Conservation (phyloP, 108 stramenopile genomes). For the Cylindrotheca closterium region DNA sequence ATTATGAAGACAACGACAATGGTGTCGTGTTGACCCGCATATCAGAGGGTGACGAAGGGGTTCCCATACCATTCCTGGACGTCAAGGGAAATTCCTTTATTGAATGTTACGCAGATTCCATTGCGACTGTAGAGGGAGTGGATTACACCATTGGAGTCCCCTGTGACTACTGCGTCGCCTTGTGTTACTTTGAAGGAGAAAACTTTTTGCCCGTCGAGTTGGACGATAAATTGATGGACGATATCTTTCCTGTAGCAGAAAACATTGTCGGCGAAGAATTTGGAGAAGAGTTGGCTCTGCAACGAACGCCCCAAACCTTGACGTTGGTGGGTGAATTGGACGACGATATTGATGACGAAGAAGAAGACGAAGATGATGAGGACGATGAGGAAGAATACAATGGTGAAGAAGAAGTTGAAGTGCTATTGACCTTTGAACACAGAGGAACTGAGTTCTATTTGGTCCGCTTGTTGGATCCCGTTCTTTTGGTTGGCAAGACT, state of each 20-base stretch:
- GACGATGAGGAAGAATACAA: slow-evolving; percentile 53
- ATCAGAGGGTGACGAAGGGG: slow-evolving; percentile 59
- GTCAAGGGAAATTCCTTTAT: slow-evolving; percentile 54
- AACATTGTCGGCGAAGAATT: slow-evolving; percentile 84
- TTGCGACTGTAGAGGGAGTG: slow-evolving; percentile 56
- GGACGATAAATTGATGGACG: slow-evolving; percentile 78
- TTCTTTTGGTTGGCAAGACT: slow-evolving; percentile 83
- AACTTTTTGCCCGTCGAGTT: slow-evolving; percentile 73
- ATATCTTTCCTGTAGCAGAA: slow-evolving; percentile 82
- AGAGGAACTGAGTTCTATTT: slow-evolving; percentile 71
- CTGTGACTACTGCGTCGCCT: slow-evolving; percentile 80
- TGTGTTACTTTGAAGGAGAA: slow-evolving; percentile 79
- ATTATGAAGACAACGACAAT: too few relatives aligned
- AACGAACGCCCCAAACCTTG: slow-evolving; percentile 83
- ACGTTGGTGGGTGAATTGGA: slow-evolving; percentile 82
- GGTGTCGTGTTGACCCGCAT: not conserved
- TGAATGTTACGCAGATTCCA: slow-evolving; percentile 83
- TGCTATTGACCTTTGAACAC: slow-evolving; percentile 81
- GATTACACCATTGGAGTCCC: slow-evolving; percentile 88
- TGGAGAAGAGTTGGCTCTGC: slow-evolving; percentile 79
- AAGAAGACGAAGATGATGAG: slow-evolving; percentile 46
- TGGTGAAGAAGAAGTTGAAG: slow-evolving; percentile 82
- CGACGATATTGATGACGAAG: slow-evolving; percentile 53
- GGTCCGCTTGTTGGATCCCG: slow-evolving; percentile 81
- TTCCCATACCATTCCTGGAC: slow-evolving; percentile 81